Conservation (phyloP, 371 early-diverging fungal species). For the Smittium culicis region DNA sequence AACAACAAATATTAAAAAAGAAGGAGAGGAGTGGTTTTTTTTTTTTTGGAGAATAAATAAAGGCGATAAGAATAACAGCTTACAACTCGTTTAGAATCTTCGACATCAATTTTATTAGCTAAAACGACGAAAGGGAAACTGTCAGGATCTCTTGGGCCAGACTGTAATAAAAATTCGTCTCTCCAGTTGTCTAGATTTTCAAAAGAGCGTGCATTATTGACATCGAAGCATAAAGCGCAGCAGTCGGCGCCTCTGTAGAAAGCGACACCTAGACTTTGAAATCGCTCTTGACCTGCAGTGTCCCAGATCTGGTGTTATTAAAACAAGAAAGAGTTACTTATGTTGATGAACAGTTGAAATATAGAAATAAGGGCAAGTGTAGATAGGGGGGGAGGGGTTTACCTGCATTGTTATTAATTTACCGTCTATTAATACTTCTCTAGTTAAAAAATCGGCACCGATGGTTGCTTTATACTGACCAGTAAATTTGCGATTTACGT, state of each 20-base stretch:
- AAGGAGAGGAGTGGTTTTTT: too few relatives aligned
- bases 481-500: too few relatives aligned
- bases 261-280: slow-evolving; percentile 92
- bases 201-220: slow-evolving; percentile 87
- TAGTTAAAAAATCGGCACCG: too few relatives aligned
- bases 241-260: slow-evolving; percentile 99
- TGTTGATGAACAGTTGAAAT: too few relatives aligned
- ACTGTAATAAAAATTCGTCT: slow-evolving; percentile 92
- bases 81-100: slow-evolving; percentile 83
- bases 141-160: slow-evolving; percentile 85
- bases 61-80: background rate
- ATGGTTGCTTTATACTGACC: too few relatives aligned
- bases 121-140: slow-evolving; percentile 95
- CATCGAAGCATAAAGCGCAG: slow-evolving; percentile 94
- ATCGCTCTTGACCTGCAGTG: slow-evolving; percentile 93
- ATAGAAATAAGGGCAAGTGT: too few relatives aligned
- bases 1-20: too few relatives aligned
- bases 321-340: too few relatives aligned
- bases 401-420: too few relatives aligned
- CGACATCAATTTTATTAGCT: slow-evolving; percentile 97
- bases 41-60: too few relatives aligned
- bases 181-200: slow-evolving; percentile 94
- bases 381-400: too few relatives aligned
- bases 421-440: too few relatives aligned
- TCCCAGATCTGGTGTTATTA: slow-evolving; percentile 66